Evolutionary conservation across 2,329 filamentous ascomycete species (phyloP).

Genomic region (Periglandula ipomoeae): DNA sequence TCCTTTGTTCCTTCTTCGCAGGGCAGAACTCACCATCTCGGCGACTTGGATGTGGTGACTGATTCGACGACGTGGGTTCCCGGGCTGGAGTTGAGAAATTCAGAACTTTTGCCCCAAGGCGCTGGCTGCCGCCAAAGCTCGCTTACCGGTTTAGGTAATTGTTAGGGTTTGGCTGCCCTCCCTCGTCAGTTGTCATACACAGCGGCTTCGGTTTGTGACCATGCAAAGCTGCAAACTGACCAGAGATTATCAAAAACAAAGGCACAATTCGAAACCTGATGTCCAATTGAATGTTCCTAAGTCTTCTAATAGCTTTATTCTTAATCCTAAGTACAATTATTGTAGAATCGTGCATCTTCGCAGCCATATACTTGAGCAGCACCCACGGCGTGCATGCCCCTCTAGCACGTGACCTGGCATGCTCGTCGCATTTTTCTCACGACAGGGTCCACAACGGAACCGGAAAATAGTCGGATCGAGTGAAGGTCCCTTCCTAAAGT

Average conservation of each 20-base stretch:
- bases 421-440: background rate
- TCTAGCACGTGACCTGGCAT: background rate
- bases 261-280: background rate
- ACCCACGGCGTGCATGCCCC: background rate
- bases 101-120: constrained; percentile 36
- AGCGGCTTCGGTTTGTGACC: background rate
- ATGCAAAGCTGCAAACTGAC: background rate
- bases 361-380: background rate
- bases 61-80: constrained; percentile 43
- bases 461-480: constrained; percentile 12
- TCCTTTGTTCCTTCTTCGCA: constrained; percentile 2
- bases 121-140: constrained; percentile 28
- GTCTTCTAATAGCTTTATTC: background rate
- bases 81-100: constrained; percentile 38
- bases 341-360: background rate
- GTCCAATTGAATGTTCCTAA: background rate
- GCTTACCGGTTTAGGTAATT: constrained; percentile 32
- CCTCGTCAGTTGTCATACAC: constrained; percentile 5
- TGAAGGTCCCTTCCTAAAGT: background rate
- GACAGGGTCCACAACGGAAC: background rate
- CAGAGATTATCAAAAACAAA: background rate
- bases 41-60: constrained; percentile 43
- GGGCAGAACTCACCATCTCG: constrained; percentile 45
- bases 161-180: constrained; percentile 35
- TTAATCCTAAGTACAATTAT: background rate